Evolutionary conservation across 2,329 filamentous ascomycete species (phyloP).

Genomic region (Ascochyta pisi): DNA sequence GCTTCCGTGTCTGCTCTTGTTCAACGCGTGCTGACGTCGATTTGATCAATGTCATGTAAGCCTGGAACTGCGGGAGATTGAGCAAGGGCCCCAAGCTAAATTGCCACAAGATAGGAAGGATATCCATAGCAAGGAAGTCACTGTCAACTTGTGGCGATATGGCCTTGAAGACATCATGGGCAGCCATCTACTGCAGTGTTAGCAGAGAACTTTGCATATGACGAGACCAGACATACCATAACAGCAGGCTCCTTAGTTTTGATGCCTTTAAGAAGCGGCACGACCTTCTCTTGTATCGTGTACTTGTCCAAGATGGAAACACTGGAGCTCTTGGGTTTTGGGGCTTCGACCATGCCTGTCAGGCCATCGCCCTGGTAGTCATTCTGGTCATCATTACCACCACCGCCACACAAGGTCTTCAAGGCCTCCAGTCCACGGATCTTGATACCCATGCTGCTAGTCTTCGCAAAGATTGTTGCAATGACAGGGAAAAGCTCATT

Average conservation of each 20-base stretch:
- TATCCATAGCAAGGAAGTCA: conserved; percentile 90
- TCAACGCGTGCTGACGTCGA: conserved; percentile 80
- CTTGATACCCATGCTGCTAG: conserved; percentile 93
- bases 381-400: conserved; percentile 55
- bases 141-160: conserved; percentile 83
- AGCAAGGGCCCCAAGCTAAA: conserved; percentile 92
- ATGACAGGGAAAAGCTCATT: conserved; percentile 95
- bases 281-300: conserved; percentile 96
- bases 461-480: conserved; percentile 87
- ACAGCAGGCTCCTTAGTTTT: conserved; percentile 98
- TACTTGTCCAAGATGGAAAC: conserved; percentile 93
- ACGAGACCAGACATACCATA: conserved; percentile 63
- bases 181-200: conserved; percentile 66
- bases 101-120: conserved; percentile 86
- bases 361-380: conserved; percentile 69
- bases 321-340: conserved; percentile 67
- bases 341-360: conserved; percentile 68
- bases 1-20: conserved; percentile 84
- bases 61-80: conserved; percentile 82
- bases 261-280: conserved; percentile 88
- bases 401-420: conserved; percentile 87
- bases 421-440: conserved; percentile 91
- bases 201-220: not conserved
- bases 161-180: conserved; percentile 81
- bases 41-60: conserved; percentile 90